Evolutionary conservation across 257 asterid species (phyloP).

Genomic region (Jasminum sambac): DNA sequence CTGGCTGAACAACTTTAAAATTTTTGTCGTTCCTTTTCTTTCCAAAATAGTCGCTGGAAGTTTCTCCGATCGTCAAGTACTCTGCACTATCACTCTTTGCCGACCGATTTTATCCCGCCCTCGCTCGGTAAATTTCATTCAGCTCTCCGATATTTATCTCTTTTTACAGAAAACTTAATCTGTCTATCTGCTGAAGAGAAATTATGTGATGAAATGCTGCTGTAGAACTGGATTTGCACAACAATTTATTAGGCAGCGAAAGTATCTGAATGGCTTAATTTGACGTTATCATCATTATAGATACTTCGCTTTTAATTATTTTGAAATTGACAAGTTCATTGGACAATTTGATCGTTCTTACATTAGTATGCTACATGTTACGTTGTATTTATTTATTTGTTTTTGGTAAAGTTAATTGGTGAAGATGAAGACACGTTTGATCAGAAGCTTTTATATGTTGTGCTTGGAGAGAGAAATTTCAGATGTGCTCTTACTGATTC

Average conservation of each 20-base stretch:
- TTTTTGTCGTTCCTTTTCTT: neutral
- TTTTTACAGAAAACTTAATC: neutral
- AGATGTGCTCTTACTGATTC: no score
- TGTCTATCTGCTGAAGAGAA: neutral
- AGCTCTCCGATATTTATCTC: neutral
- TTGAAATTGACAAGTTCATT: neutral
- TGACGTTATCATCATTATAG: neutral
- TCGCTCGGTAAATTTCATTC: constrained; percentile 34
- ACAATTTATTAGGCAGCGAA: neutral
- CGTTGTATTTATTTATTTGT: no score
- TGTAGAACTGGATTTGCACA: neutral
- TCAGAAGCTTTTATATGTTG: no score
- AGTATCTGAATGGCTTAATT: neutral
- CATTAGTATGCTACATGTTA: neutral
- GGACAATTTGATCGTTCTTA: neutral
- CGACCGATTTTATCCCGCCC: constrained; percentile 74
- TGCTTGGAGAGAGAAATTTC: no score
- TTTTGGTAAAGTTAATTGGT: neutral
- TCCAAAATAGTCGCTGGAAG: constrained; percentile 41
- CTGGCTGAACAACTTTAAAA: neutral
- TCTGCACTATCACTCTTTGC: constrained; percentile 71
- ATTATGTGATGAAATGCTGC: neutral
- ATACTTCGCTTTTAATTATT: neutral
- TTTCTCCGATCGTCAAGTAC: constrained; percentile 71
- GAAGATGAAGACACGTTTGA: neutral